Evolutionary conservation across 371 early-diverging fungal species (phyloP).

Genomic region (Cokeromyces recurvatus): DNA sequence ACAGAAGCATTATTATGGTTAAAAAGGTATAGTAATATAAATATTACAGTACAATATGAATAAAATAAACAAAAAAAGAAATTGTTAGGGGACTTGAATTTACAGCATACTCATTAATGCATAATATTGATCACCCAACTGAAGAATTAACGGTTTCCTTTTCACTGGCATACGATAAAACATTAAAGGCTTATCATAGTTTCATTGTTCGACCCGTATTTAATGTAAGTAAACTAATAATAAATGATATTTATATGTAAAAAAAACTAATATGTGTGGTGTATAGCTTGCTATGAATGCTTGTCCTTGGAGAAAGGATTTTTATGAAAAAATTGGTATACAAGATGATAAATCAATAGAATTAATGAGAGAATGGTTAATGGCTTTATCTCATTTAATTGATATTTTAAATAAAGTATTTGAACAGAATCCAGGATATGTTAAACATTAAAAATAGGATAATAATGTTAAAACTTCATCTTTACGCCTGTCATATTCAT

Average conservation of each 20-base stretch:
- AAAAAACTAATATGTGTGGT: not conserved
- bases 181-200: conserved; percentile 77
- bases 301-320: conserved; percentile 85
- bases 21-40: conserved; percentile 51
- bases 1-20: conserved; percentile 94
- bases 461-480: conserved; percentile 16
- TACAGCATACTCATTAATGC: conserved; percentile 73
- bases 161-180: conserved; percentile 74
- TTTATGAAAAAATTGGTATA: conserved; percentile 81
- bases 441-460: conserved; percentile 5
- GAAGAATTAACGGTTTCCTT: conserved; percentile 86
- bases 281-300: conserved; percentile 88
- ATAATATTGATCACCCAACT: conserved; percentile 57
- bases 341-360: conserved; percentile 48
- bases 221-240: conserved; percentile 43
- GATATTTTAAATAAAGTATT: conserved; percentile 23
- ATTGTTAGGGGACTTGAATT: conserved; percentile 91
- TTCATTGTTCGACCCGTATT: conserved; percentile 84
- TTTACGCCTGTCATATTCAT: conserved; percentile 67
- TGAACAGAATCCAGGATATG: conserved; percentile 32
- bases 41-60: not conserved
- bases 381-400: conserved; percentile 66
- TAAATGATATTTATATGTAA: too few relatives aligned
- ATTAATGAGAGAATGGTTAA: conserved; percentile 67
- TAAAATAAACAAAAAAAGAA: too few relatives aligned